Evolutionary conservation across 1,284 basidiomycete species (phyloP).

Genomic region (Rhizoctonia solani): DNA sequence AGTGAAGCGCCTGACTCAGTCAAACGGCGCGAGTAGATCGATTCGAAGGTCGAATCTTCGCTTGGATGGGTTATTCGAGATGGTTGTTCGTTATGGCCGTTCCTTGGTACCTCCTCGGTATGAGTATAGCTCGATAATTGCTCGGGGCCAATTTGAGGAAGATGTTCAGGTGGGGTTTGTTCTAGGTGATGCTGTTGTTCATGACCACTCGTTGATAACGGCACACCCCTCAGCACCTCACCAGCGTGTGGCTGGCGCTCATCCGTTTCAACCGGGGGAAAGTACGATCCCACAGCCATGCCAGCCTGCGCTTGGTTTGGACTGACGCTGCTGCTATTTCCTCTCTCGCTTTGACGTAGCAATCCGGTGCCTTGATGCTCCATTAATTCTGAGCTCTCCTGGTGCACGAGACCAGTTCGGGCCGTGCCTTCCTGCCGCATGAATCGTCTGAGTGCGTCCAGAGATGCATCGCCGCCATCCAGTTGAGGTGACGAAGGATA

Average conservation of each 20-base stretch:
- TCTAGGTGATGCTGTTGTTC: too few relatives aligned
- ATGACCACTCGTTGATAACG: too few relatives aligned
- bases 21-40: constrained; percentile 18
- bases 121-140: too few relatives aligned
- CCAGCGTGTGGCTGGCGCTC: background rate
- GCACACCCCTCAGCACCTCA: too few relatives aligned
- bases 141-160: background rate
- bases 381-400: too few relatives aligned
- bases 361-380: too few relatives aligned
- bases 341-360: too few relatives aligned
- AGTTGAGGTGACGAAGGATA: constrained; percentile 19
- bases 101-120: too few relatives aligned
- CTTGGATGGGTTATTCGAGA: background rate
- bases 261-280: too few relatives aligned
- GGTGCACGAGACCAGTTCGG: background rate
- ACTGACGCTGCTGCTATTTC: too few relatives aligned
- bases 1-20: constrained; percentile 14
- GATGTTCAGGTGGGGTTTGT: background rate
- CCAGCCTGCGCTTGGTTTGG: background rate
- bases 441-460: constrained; percentile 27
- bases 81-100: too few relatives aligned
- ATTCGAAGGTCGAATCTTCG: constrained; percentile 15
- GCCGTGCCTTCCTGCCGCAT: background rate
- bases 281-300: constrained; percentile 8
- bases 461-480: constrained; percentile 6